Base-by-base conservation (phyloP, 129 eudicot genomes). In the Centaurea solstitialis region DNA sequence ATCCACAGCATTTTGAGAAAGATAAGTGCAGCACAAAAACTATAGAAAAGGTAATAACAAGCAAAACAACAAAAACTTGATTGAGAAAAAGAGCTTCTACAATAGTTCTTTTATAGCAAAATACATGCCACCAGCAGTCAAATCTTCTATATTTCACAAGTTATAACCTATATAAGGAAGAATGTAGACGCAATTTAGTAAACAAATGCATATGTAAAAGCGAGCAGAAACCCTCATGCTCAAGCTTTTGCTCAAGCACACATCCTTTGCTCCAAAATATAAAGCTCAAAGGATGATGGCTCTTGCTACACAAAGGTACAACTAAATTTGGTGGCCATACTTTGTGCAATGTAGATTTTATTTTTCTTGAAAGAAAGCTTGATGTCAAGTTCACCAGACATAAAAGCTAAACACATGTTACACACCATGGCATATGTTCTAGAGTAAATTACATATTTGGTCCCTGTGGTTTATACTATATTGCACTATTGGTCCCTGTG, bases 1-100 rank as follows among this genome's bases (percentile, higher is more conserved):
- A 77, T 26, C 68, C 47, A 79, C 45, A 61, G 18, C 70, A 72
- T 75, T 43, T 30, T 74, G 61, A 30, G 40, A 71, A 85, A 76
- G 47, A 71, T 30, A 72, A 72, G 73, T 73, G 65, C 74, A 74
- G 10, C 13, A 40, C 47, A 18, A 7, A 7, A 66, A 71, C 43
- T 35, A 65, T n/a, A 37, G 13, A 64, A 20, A 72, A 68, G 26
- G 23, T 64, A 23, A 18, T 24, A 78, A 50, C 33, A 45, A 70
- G 20, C 15, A 47, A 74, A 57, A 47, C 37, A 47, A 65, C 45
- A 33, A 75, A 75, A 37, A 28, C 18, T 28, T 75, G 79, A 75
- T 28, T 38, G 61, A 18, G 26, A 61, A 61, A 11, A 74, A 75
- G 33, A 57, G 69, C 45, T 30, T 53, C 18, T 50, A 17, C 8